Evolutionary conservation across 352 stramenopile species (phyloP).

Genomic region (Phytophthora citrophthora): DNA sequence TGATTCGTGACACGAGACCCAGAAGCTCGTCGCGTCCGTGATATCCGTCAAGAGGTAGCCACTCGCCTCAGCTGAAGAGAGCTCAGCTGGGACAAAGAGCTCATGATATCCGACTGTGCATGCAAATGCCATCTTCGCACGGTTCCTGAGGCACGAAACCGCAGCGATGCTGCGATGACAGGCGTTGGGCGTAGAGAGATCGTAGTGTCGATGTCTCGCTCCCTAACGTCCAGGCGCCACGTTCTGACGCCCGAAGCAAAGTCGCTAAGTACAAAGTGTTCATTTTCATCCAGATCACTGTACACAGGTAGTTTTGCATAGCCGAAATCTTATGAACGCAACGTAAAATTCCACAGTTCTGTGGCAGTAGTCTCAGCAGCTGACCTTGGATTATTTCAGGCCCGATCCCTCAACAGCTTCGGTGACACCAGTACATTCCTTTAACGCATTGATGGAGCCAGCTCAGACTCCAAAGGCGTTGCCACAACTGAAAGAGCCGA

Average conservation of each 20-base stretch:
- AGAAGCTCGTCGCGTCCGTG: background rate
- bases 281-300: background rate
- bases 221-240: background rate
- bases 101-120: background rate
- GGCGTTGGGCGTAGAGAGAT: background rate
- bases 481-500: slow-evolving; percentile 26
- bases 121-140: background rate
- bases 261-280: background rate
- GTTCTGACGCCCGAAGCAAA: background rate
- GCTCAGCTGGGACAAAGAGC: background rate
- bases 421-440: slow-evolving; percentile 5
- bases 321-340: slow-evolving; percentile 3
- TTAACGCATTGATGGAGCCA: slow-evolving; percentile 8
- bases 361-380: slow-evolving; percentile 11
- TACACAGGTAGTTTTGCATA: too few relatives aligned
- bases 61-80: slow-evolving; percentile 1
- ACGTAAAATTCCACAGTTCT: background rate
- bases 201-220: slow-evolving; percentile 1
- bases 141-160: background rate
- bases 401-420: slow-evolving; percentile 1
- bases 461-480: slow-evolving; percentile 15
- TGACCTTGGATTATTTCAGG: slow-evolving; percentile 11
- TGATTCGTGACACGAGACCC: background rate
- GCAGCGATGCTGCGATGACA: slow-evolving; percentile 9
- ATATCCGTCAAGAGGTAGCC: slow-evolving; percentile 3